These are phyloP conservation scores for Logfia minima DNA, from an alignment of 129 eudicot species.

Conservation along the genomic window DNA sequence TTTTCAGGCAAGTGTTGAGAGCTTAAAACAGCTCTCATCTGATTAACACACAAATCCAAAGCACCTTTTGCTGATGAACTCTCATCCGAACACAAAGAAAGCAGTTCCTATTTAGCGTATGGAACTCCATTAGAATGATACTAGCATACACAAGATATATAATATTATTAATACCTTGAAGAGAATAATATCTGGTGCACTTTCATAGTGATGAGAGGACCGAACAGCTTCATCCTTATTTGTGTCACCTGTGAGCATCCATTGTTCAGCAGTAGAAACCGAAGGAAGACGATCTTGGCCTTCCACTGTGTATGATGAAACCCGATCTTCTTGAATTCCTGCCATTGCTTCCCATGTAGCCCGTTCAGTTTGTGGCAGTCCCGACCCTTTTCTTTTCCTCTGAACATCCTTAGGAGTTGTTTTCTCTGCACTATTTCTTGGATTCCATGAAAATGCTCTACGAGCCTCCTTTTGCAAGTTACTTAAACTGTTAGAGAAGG, in stretches of 20 bases:
- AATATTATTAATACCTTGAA: conserved; percentile 58
- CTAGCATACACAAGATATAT: neutral
- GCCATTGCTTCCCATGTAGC: conserved; percentile 98
- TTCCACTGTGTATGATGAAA: conserved; percentile 58
- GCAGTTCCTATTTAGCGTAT: conserved; percentile 61
- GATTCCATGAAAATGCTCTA: conserved; percentile 94
- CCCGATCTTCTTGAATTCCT: conserved; percentile 93
- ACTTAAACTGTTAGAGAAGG: conserved; percentile 80
- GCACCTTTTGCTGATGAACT: conserved; percentile 85
- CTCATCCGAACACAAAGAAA: conserved; percentile 88
- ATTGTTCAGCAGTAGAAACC: conserved; percentile 75
- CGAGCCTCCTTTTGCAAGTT: conserved; percentile 97
- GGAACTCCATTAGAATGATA: neutral
- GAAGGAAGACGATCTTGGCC: conserved; percentile 91
- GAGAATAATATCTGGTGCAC: conserved; percentile 92
- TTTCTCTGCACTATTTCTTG: conserved; percentile 74
- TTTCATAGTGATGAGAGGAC: conserved; percentile 90
- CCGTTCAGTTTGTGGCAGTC: conserved; percentile 69
- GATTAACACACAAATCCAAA: conserved; percentile 75
- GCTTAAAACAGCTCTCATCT: conserved; percentile 74
- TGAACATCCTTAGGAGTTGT: conserved; percentile 71
- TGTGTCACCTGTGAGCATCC: conserved; percentile 97
- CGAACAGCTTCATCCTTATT: conserved; percentile 86
- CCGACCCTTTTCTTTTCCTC: conserved; percentile 91
- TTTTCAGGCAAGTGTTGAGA: conserved; percentile 76